Evolutionary conservation across 441 rosid species (phyloP), one percentile per base, ranked within the genome.

Genomic region (Pelargonium cotyledonis): DNA sequence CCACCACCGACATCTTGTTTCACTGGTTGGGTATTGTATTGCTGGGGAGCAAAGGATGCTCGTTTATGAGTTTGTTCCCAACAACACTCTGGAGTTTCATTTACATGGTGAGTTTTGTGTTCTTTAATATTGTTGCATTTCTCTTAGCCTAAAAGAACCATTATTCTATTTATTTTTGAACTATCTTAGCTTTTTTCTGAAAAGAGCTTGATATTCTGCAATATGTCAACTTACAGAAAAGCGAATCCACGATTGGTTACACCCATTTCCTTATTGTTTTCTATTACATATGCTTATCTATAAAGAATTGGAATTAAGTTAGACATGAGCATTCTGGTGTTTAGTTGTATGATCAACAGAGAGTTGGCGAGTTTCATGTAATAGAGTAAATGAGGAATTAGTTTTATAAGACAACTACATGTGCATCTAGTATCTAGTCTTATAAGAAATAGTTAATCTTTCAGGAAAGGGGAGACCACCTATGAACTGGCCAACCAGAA

Each of bases 1-100:
- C 58, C 99, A 95, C 76, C 99, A 95, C 77, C 92, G 80, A 77
- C 99, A 95, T 85, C 88, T 95, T 41, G 99, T 95, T 70, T 87
- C 99, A 2, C 76, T 95, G 78, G 96, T 95, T 65, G 99, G 99
- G 51, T 95, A 92, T 77, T 95, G 97, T 80, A 95, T 84, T 6
- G 73, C 89, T 2, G 98, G 92, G 60, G 65, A 77, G 31, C 82
- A 89, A 70, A 86, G 99, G 75, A 73, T 95, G 80, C 99, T 95
- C 65, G 98, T 90, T 43, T 95, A 95, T 69, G 99, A 95, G 86
- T 95, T 95, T 75, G 98, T 95, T 72, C 85, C 98, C 0, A 95
- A 95, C 80, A 83, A 86, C 83, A 95, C 90, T 44, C 38, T 95
- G 80, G 96, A 95, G 79, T 92, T 92, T 79, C 99, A 95, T 72